Conservation (phyloP, 106 monocot genomes). For the Platanthera zijinensis region DNA sequence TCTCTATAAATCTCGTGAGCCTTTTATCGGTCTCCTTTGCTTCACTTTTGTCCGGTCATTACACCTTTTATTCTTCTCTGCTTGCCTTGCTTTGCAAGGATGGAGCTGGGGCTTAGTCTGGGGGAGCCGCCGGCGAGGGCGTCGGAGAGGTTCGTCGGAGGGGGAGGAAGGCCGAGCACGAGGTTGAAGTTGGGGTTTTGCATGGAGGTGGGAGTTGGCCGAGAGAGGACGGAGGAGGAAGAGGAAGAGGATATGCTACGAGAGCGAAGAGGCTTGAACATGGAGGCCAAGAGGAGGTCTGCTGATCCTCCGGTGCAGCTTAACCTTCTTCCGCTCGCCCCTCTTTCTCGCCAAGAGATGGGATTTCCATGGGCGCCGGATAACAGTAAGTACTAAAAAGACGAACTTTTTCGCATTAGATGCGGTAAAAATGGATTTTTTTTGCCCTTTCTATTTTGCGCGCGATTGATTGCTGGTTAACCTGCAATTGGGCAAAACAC, state of each 20-base stretch:
- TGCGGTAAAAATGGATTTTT: not conserved
- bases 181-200: slow-evolving; percentile 18
- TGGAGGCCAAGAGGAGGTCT: not conserved
- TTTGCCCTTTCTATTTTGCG: not conserved
- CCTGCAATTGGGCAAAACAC: not conserved
- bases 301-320: slow-evolving; percentile 24
- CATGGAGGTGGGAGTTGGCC: slow-evolving; percentile 2
- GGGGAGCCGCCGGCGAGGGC: slow-evolving; percentile 13
- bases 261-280: not conserved
- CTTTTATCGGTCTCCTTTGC: not conserved
- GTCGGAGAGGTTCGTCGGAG: slow-evolving; percentile 2
- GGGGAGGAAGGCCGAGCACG: not conserved
- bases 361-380: slow-evolving; percentile 15
- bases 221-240: not conserved
- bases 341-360: not conserved
- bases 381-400: slow-evolving; percentile 5
- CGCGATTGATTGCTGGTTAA: not conserved
- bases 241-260: not conserved
- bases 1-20: slow-evolving; percentile 1
- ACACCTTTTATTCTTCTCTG: not conserved
- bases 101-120: slow-evolving; percentile 20
- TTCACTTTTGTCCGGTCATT: not conserved
- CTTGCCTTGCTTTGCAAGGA: not conserved
- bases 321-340: slow-evolving; percentile 16
- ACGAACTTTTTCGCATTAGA: not conserved